Base-by-base conservation (phyloP, 2,329 filamentous ascomycete species). In the Intubia oerlemansii region DNA sequence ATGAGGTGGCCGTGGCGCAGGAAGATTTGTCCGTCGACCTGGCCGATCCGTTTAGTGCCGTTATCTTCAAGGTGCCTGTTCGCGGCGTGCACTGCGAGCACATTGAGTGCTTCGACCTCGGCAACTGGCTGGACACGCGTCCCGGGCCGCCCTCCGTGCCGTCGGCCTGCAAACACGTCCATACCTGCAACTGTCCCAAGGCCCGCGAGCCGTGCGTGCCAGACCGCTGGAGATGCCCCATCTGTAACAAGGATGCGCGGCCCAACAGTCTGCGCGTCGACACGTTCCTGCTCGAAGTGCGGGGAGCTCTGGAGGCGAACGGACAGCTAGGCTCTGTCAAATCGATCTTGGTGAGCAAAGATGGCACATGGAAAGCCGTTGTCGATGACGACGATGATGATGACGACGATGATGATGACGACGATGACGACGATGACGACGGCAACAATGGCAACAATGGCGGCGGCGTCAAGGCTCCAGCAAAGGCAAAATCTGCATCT, bases 51-150 rank as follows among this genome's bases (percentile, higher is more conserved):
- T 78, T 77, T 42, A 73, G 56, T 32, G 54, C 62, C 2, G 51
- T 43, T 10, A 59, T 88, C 9, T 82, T 77, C 44, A 54, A 63
- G 5, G 57, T 62, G 0, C 85, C 88, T 1, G 79, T 73, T 2
- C 72, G 84, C 17, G 71, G 80, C 16, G 52, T 42, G 7, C 40
- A 47, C 4, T 98, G 88, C 46, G 54, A 55, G 15, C 85, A 98
- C 44, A 54, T 74, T 20, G 80, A 93, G 44, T 92, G 82, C 44
- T 93, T 95, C 44, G 85, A 95, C 45, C 66, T 93, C 7, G 63
- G 76, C 13, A 84, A 66, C 1, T 95, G 80, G 54, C 61, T 98
- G 7, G 48, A 57, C 10, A 79, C 74, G 5, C 67, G 79, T 24
- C 19, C 8, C 19, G 8, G 19, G n/a, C 54, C 57, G 5, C 49